These are phyloP conservation scores for Chrysanthemum seticuspe DNA, from an alignment of 129 eudicot species.

Conservation along the genomic window DNA sequence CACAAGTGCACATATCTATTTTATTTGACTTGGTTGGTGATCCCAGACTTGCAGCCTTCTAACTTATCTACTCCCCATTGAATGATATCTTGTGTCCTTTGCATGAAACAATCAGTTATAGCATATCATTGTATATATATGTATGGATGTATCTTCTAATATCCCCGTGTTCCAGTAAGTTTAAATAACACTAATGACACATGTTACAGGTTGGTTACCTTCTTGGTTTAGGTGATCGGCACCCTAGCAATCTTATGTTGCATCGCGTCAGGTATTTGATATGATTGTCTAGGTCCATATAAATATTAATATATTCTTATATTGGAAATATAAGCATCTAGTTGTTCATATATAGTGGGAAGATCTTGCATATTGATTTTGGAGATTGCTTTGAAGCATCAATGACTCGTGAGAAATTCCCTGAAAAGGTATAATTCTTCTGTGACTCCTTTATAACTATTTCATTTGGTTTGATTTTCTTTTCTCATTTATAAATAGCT, in stretches of 20 bases:
- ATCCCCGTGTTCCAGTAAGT: background rate
- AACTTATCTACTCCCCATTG: too few species aligned
- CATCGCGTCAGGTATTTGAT: constrained; percentile 80
- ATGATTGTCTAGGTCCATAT: constrained; percentile 6
- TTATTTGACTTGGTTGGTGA: too few species aligned
- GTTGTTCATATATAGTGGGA: constrained; percentile 59
- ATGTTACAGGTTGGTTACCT: constrained; percentile 86
- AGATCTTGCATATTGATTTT: constrained; percentile 96
- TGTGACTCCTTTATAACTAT: background rate
- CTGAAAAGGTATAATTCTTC: constrained; percentile 70
- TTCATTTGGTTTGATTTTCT: background rate
- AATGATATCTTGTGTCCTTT: too few species aligned
- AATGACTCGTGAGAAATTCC: constrained; percentile 97
- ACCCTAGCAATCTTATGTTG: constrained; percentile 99
- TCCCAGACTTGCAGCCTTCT: too few species aligned
- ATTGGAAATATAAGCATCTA: constrained; percentile 8
- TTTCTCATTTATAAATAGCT: background rate
- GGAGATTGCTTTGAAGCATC: constrained; percentile 99
- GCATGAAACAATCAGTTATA: too few species aligned
- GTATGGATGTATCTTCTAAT: too few species aligned
- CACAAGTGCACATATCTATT: too few species aligned
- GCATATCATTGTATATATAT: too few species aligned
- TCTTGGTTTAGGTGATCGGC: constrained; percentile 99
- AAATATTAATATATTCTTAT: constrained; percentile 8
- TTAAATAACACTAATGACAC: constrained; percentile 8